These are phyloP conservation scores for Vanderwaltozyma tropicalis DNA, from an alignment of 805 yeast species.

Conservation along the genomic window DNA sequence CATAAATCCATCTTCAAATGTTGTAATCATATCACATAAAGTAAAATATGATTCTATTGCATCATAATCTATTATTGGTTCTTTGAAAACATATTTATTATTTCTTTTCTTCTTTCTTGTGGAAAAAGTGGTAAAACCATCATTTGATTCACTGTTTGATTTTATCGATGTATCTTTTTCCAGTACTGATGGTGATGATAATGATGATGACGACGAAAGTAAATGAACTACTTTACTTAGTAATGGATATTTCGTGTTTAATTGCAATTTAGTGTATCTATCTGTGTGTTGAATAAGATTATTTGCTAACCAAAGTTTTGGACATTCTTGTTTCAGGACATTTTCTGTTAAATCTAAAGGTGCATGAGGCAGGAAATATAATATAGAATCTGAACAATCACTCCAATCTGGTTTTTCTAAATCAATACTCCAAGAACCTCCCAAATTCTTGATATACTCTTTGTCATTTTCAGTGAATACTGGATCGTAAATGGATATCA, in stretches of 20 bases:
- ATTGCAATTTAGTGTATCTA: constrained; percentile 34
- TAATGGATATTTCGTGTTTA: constrained; percentile 35
- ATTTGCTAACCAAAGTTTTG: constrained; percentile 40
- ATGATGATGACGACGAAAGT: no score
- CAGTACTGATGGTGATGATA: no score
- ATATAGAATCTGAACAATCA: constrained; percentile 15
- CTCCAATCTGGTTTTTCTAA: constrained; percentile 16
- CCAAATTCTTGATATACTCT: constrained; percentile 22
- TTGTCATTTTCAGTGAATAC: constrained; percentile 41
- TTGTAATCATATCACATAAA: constrained; percentile 13
- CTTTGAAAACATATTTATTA: constrained; percentile 8
- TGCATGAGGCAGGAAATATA: constrained; percentile 70
- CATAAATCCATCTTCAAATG: constrained; percentile 16
- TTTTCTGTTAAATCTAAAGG: constrained; percentile 44
- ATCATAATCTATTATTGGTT: constrained; percentile 16
- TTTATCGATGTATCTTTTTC: constrained; percentile 3
- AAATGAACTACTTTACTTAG: constrained; percentile 32
- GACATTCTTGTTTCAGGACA: constrained; percentile 27
- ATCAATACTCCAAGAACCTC: constrained; percentile 21
- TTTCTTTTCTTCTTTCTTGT: constrained; percentile 13
- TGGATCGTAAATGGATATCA: constrained; percentile 57
- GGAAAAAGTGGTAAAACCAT: constrained; percentile 17
- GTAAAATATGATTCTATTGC: constrained; percentile 12
- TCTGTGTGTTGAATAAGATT: constrained; percentile 45
- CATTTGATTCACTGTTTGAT: constrained; percentile 8